Evolutionary conservation across 495 filamentous ascomycete species (phyloP).

Genomic region (Lichenothelia convexa): DNA sequence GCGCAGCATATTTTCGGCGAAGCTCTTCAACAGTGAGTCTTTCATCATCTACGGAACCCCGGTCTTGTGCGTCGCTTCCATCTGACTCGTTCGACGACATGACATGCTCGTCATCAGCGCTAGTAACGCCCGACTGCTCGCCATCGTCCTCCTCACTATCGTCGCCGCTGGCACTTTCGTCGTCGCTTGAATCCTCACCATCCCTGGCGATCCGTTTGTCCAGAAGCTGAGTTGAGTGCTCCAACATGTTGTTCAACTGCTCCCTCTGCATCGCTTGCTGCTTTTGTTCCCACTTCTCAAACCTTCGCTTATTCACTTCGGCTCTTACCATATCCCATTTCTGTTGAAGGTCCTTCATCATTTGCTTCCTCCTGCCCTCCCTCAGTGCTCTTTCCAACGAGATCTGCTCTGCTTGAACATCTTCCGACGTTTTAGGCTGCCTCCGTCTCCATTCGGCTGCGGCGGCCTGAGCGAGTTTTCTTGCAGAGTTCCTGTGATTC

Average conservation of each 20-base stretch:
- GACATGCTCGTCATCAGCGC: conserved; percentile 9
- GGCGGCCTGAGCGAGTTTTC: conserved; percentile 34
- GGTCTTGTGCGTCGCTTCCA: conserved; percentile 25
- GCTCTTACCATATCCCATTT: conserved; percentile 64
- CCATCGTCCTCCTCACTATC: conserved; percentile 8
- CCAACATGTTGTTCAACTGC: conserved; percentile 67
- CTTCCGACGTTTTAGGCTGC: conserved; percentile 52
- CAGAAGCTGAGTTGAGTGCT: conserved; percentile 41
- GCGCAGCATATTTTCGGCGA: conserved; percentile 54
- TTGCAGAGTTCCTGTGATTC: conserved; percentile 50
- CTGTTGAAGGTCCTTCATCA: conserved; percentile 48
- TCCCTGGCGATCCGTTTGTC: conserved; percentile 23
- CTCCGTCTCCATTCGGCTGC: conserved; percentile 39
- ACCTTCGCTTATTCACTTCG: conserved; percentile 53
- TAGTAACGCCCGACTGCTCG: conserved; percentile 11
- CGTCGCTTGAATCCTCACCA: conserved; percentile 23
- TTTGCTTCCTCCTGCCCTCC: conserved; percentile 37
- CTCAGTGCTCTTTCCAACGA: conserved; percentile 11
- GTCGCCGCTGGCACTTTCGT: conserved; percentile 16
- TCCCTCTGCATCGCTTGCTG: conserved; percentile 66
- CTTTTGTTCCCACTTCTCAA: conserved; percentile 69
- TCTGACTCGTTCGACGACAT: conserved; percentile 49
- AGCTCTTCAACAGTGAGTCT: conserved; percentile 63
- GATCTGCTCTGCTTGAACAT: conserved; percentile 39
- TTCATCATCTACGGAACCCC: conserved; percentile 44